Conservation (phyloP, 768 basidiomycete genomes). For the Pleurotus cornucopiae region DNA sequence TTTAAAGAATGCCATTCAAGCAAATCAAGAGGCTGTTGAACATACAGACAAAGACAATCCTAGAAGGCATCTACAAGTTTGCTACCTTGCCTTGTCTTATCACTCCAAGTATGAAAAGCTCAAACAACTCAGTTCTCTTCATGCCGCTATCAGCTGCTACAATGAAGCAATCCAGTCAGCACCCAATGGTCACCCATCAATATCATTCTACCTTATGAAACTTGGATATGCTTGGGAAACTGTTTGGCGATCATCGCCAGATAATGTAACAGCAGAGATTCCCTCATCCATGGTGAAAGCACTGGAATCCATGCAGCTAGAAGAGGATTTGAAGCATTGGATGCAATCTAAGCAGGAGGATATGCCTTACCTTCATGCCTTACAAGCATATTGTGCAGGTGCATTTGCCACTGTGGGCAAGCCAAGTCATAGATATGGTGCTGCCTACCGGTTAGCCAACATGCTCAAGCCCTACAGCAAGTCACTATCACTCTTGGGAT, state of each 20-base stretch:
- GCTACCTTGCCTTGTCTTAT: neutral
- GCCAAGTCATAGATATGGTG: neutral
- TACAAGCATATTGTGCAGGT: neutral
- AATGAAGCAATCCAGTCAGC: neutral
- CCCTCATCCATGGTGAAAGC: neutral
- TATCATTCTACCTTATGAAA: neutral
- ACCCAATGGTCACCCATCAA: neutral
- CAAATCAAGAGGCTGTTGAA: neutral
- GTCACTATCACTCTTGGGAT: conserved; percentile 5
- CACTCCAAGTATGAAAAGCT: neutral
- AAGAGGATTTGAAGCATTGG: neutral
- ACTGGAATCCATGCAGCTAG: neutral
- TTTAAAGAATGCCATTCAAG: neutral
- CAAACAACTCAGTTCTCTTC: neutral
- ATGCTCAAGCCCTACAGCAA: neutral
- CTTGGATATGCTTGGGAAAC: neutral
- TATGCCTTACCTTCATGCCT: neutral
- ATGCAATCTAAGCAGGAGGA: neutral
- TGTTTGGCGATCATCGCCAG: neutral
- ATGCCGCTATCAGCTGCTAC: neutral
- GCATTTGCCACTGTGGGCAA: neutral
- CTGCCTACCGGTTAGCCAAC: neutral
- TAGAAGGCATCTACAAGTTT: neutral
- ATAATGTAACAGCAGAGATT: neutral
- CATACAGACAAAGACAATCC: neutral